A percentile compares a stretch with the other conserved stretches of the same genome.
These are phyloP conservation scores for Trametes cinnabarina DNA, from an alignment of 768 basidiomycete species.

Conservation along the genomic window DNA sequence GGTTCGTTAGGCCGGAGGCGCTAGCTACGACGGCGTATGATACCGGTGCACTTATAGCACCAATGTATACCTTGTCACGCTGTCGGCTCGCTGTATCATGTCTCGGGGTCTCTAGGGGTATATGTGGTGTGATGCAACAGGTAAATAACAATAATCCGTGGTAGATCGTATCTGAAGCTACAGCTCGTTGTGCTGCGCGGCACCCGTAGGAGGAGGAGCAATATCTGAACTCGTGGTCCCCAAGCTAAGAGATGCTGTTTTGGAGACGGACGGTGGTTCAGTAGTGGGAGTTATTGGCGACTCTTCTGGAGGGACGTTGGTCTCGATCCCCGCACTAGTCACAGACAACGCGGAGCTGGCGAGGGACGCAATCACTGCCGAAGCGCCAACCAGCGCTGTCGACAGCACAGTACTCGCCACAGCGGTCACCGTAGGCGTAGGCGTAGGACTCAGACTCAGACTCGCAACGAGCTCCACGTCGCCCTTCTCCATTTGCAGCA, in stretches of 20 bases:
- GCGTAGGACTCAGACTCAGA: not conserved
- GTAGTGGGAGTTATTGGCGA: not conserved
- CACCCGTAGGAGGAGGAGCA: not conserved
- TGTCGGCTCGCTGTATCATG: not conserved
- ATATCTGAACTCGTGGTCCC: not conserved
- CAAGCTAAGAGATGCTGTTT: too few relatives aligned
- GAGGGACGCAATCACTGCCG: not conserved
- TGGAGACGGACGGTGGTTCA: not conserved
- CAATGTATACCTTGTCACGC: not conserved
- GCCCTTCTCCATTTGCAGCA: constrained; percentile 39
- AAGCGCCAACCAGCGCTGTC: not conserved
- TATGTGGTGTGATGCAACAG: not conserved
- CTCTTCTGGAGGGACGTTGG: not conserved
- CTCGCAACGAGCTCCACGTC: not conserved
- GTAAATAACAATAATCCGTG: not conserved
- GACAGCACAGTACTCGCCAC: not conserved
- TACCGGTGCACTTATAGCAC: not conserved
- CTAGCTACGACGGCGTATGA: constrained; percentile 85
- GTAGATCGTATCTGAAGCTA: not conserved
- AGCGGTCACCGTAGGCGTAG: not conserved
- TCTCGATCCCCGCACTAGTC: not conserved
- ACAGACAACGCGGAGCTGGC: not conserved
- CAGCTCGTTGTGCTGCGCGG: constrained; percentile 5
- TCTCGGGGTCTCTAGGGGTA: constrained; percentile 11
- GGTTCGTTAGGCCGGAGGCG: constrained; percentile 68